phyloP scores from a whole-genome alignment of 495 filamentous ascomycete species.

The Cryomyces antarcticus region DNA sequence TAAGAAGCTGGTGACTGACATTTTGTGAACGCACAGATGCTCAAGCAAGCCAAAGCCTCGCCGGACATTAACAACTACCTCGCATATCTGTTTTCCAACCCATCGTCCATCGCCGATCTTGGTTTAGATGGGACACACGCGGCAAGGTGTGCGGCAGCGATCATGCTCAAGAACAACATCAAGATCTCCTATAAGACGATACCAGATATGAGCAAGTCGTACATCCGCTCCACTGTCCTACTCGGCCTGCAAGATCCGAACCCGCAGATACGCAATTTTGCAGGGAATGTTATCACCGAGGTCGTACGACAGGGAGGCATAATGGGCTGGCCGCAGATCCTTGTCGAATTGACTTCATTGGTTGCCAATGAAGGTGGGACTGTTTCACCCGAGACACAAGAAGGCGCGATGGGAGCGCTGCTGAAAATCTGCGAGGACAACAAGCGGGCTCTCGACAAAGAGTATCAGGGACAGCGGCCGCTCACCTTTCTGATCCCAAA shows the following conservation, averaged over 20 bases:
- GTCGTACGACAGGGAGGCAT: constrained; percentile 69
- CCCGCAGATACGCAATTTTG: constrained; percentile 64
- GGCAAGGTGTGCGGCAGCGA: constrained; percentile 66
- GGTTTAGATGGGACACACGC: constrained; percentile 36
- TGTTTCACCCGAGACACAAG: constrained; percentile 48
- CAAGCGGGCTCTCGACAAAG: constrained; percentile 63
- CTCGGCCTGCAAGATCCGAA: constrained; percentile 63
- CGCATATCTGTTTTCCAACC: constrained; percentile 58
- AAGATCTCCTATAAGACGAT: constrained; percentile 49
- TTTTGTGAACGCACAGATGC: constrained; percentile 42
- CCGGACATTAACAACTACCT: constrained; percentile 97
- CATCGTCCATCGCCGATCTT: background rate
- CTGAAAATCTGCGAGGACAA: constrained; percentile 95
- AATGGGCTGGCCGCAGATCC: constrained; percentile 73
- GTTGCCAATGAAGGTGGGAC: constrained; percentile 53
- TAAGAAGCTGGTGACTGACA: background rate
- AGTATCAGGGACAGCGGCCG: constrained; percentile 69
- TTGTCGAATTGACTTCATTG: constrained; percentile 59
- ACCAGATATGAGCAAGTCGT: constrained; percentile 41
- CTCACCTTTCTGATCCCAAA: constrained; percentile 80
- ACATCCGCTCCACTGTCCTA: constrained; percentile 61
- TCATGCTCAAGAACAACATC: constrained; percentile 92
- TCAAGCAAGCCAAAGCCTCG: constrained; percentile 69
- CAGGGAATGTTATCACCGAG: constrained; percentile 92
- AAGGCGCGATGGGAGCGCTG: constrained; percentile 84